phyloP scores from a whole-genome alignment of 768 basidiomycete genomes.

The Postia placenta region DNA sequence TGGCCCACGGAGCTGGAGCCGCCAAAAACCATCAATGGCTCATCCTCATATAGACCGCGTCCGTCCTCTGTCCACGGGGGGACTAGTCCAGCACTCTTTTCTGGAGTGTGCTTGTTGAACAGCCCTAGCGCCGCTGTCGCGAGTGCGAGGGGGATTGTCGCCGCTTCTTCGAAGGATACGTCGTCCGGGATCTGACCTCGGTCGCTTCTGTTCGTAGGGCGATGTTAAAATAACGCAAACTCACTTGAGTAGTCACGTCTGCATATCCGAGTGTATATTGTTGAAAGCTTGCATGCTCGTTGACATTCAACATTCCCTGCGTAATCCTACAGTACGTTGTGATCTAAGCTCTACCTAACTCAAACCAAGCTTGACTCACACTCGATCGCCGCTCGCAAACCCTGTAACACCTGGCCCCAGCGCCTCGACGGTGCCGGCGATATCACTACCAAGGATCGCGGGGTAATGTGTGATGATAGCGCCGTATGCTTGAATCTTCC shows the following conservation, averaged over 20 bases:
- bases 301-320: conserved; percentile 5
- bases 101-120: conserved; percentile 5
- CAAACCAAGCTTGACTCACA: conserved; percentile 9
- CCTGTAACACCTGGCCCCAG: conserved; percentile 20
- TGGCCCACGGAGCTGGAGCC: conserved; percentile 24
- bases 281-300: conserved; percentile 14
- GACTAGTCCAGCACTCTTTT: conserved; percentile 3
- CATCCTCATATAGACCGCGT: conserved; percentile 14
- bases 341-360: not conserved
- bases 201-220: not conserved
- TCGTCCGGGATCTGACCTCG: conserved; percentile 9
- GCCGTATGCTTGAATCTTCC: conserved; percentile 24
- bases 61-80: conserved; percentile 20
- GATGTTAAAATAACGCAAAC: not conserved
- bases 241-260: conserved; percentile 16
- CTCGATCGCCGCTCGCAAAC: conserved; percentile 25
- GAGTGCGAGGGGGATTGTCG: conserved; percentile 9
- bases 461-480: conserved; percentile 21
- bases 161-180: conserved; percentile 11
- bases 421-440: conserved; percentile 25
- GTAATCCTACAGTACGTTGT: conserved; percentile 2
- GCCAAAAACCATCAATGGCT: conserved; percentile 21
- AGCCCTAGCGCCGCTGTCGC: conserved; percentile 7
- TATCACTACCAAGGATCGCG: conserved; percentile 24
- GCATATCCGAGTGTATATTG: conserved; percentile 17